phyloP scores from a whole-genome alignment of 2,329 filamentous ascomycete genomes.

The Pseudofabraea citricarpa region DNA sequence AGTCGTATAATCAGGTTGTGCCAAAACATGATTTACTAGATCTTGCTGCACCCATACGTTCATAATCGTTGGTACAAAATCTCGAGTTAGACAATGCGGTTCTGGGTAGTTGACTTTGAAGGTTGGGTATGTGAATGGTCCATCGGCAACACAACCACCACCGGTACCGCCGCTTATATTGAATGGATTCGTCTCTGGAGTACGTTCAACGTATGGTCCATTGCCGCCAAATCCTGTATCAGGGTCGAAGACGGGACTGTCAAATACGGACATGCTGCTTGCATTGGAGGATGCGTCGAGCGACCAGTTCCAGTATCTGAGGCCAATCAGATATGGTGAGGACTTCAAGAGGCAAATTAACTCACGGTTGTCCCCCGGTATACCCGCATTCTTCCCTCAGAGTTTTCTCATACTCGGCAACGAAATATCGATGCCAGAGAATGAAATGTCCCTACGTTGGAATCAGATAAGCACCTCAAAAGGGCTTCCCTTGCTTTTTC shows the following conservation, averaged over 20 bases:
- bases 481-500: neutral
- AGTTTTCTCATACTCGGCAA: conserved; percentile 30
- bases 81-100: neutral
- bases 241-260: neutral
- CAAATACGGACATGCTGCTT: neutral
- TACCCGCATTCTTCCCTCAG: conserved; percentile 35
- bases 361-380: neutral
- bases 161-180: neutral
- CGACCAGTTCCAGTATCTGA: neutral
- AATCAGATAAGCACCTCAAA: neutral
- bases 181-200: neutral
- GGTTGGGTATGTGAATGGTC: neutral
- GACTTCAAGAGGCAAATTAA: neutral
- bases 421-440: conserved; percentile 37
- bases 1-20: neutral
- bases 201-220: neutral
- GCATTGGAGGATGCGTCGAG: neutral
- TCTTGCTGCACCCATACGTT: neutral
- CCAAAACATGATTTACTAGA: neutral
- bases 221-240: neutral
- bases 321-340: neutral
- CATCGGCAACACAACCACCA: neutral
- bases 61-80: neutral
- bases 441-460: conserved; percentile 24
- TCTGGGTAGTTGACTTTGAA: neutral